Evolutionary conservation across 768 basidiomycete species (phyloP).

Genomic region (Wakefieldia striispora): DNA sequence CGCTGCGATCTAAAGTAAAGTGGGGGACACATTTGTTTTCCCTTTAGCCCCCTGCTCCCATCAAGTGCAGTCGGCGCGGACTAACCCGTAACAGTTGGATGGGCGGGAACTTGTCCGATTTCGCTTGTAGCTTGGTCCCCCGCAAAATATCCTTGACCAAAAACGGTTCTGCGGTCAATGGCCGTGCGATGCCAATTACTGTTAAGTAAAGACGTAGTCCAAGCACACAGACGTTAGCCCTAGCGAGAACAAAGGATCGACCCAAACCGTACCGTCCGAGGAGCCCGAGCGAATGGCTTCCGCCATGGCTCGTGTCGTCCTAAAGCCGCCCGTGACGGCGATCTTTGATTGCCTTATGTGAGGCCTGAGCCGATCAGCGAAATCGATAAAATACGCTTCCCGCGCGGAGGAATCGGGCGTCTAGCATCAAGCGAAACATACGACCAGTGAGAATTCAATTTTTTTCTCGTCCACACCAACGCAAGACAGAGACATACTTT

Average conservation of each 20-base stretch:
- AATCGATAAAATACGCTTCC: slow-evolving; percentile 33
- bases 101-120: slow-evolving; percentile 33
- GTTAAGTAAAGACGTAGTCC: not conserved
- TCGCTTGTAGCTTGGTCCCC: slow-evolving; percentile 23
- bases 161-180: slow-evolving; percentile 30
- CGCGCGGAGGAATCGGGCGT: slow-evolving; percentile 9
- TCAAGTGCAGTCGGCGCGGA: not conserved
- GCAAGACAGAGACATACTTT: slow-evolving; percentile 9
- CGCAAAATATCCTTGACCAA: slow-evolving; percentile 28
- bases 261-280: slow-evolving; percentile 25
- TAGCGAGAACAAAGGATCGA: not conserved
- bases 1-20: slow-evolving; percentile 26
- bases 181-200: slow-evolving; percentile 33
- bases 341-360: slow-evolving; percentile 26
- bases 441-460: not conserved
- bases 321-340: slow-evolving; percentile 32
- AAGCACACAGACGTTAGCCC: not conserved
- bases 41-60: too few species aligned
- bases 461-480: not conserved
- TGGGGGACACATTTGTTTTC: not conserved
- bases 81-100: slow-evolving; percentile 35
- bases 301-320: slow-evolving; percentile 28
- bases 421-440: slow-evolving; percentile 1
- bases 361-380: slow-evolving; percentile 27
- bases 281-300: slow-evolving; percentile 23